Evolutionary conservation across 129 eudicot species (phyloP).

Genomic region (Oenanthe sinensis): DNA sequence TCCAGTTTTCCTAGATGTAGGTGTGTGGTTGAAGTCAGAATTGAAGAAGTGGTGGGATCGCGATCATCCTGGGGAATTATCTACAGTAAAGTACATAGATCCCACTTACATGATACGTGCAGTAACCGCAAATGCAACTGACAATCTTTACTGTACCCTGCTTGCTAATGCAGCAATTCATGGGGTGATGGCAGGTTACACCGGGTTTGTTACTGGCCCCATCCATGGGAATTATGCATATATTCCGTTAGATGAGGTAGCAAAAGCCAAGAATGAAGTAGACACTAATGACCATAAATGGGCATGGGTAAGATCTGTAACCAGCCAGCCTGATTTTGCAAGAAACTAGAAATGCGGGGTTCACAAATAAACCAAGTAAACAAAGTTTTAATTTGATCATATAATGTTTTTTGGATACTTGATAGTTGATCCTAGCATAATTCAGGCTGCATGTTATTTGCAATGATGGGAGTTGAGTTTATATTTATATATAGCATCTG

Average conservation of each 20-base stretch:
- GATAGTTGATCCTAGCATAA: neutral
- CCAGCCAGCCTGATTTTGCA: constrained; percentile 66
- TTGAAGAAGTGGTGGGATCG: constrained; percentile 68
- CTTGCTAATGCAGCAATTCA: constrained; percentile 78
- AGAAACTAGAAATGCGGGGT: constrained; percentile 1
- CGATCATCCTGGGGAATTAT: constrained; percentile 48
- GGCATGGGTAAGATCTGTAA: constrained; percentile 79
- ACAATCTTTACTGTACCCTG: constrained; percentile 63
- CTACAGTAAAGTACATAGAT: constrained; percentile 72
- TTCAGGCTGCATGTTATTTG: neutral
- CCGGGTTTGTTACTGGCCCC: constrained; percentile 72
- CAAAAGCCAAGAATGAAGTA: constrained; percentile 41
- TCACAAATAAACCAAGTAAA: neutral
- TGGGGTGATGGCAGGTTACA: constrained; percentile 87
- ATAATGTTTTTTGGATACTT: neutral
- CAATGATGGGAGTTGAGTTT: neutral
- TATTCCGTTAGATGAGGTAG: constrained; percentile 66
- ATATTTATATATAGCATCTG: no score
- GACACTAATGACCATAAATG: constrained; percentile 58
- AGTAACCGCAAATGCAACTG: constrained; percentile 65
- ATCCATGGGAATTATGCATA: constrained; percentile 71
- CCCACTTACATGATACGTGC: constrained; percentile 85
- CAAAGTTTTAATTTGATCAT: neutral
- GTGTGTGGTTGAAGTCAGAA: constrained; percentile 71
- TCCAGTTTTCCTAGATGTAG: constrained; percentile 73